Percentiles rank a stretch among this genome's conserved stretches.
These are phyloP conservation scores for Phaffia tasmanica DNA, from an alignment of 768 basidiomycete genomes.

Conservation along the genomic window DNA sequence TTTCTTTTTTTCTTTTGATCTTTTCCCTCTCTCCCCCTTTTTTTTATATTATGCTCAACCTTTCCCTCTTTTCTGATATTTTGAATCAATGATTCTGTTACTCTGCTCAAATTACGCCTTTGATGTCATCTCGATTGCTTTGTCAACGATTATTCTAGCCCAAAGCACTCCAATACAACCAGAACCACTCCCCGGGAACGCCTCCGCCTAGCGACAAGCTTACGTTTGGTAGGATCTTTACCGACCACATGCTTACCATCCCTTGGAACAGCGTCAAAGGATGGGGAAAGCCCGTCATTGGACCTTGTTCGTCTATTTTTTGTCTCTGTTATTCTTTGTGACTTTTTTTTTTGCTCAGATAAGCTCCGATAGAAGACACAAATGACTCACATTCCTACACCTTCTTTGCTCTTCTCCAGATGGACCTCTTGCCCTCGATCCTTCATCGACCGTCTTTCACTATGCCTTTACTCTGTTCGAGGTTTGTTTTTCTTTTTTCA, in stretches of 20 bases:
- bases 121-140: not conserved
- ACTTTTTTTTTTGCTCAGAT: not conserved
- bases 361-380: not conserved
- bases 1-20: not conserved
- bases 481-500: not conserved
- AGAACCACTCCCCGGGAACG: constrained; percentile 46
- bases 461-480: constrained; percentile 60
- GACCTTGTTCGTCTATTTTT: constrained; percentile 53
- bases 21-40: not conserved
- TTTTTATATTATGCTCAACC: too few relatives aligned
- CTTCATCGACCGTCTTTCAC: constrained; percentile 74
- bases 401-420: constrained; percentile 41
- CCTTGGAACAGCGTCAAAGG: constrained; percentile 62
- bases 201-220: constrained; percentile 57
- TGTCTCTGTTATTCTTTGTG: not conserved
- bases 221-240: constrained; percentile 76
- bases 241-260: constrained; percentile 74
- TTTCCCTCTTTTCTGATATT: too few relatives aligned
- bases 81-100: too few relatives aligned
- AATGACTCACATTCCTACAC: not conserved
- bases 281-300: constrained; percentile 72
- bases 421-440: constrained; percentile 61
- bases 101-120: too few relatives aligned
- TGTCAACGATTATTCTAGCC: constrained; percentile 27
- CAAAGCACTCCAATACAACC: constrained; percentile 30